Percentiles rank a stretch among this genome's conserved stretches.
Evolutionary conservation across 1,284 basidiomycete genomes (phyloP).

Genomic region (Cryptococcus sp.): DNA sequence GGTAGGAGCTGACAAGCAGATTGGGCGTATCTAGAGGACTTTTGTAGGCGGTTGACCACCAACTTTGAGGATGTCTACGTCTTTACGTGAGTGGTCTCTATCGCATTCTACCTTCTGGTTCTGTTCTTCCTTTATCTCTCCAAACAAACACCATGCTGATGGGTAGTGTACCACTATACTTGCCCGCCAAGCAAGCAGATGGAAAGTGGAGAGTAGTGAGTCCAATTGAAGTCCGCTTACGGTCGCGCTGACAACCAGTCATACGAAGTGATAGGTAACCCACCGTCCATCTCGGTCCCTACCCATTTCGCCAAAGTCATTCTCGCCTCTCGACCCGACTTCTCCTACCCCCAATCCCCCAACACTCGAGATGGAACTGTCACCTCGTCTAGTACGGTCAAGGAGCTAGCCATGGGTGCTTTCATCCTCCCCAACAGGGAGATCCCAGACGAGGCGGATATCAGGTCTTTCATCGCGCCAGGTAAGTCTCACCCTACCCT

Average conservation of each 20-base stretch:
- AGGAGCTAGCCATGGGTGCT: conserved; percentile 79
- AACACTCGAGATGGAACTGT: conserved; percentile 20
- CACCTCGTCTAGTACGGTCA: conserved; percentile 43
- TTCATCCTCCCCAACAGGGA: conserved; percentile 87
- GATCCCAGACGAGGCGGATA: conserved; percentile 74
- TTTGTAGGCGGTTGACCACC: conserved; percentile 81
- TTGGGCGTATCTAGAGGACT: conserved; percentile 95
- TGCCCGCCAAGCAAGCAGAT: conserved; percentile 75
- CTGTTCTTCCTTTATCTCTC: background rate
- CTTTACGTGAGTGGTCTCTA: conserved; percentile 59
- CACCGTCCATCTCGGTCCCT: conserved; percentile 84
- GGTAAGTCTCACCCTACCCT: conserved; percentile 51
- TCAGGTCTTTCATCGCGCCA: conserved; percentile 74
- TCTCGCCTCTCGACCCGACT: conserved; percentile 67
- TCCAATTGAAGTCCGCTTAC: conserved; percentile 17
- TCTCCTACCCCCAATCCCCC: conserved; percentile 60
- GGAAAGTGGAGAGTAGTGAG: conserved; percentile 91
- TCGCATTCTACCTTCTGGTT: background rate
- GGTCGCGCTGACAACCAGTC: conserved; percentile 50
- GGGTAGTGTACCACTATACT: conserved; percentile 77
- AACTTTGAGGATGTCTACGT: conserved; percentile 91
- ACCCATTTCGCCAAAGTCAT: conserved; percentile 99
- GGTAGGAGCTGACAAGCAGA: conserved; percentile 52
- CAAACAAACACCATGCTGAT: conserved; percentile 6
- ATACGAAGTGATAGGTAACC: conserved; percentile 89